phyloP scores from a whole-genome alignment of 2,329 filamentous ascomycete species.

The Penicillium occitanis region DNA sequence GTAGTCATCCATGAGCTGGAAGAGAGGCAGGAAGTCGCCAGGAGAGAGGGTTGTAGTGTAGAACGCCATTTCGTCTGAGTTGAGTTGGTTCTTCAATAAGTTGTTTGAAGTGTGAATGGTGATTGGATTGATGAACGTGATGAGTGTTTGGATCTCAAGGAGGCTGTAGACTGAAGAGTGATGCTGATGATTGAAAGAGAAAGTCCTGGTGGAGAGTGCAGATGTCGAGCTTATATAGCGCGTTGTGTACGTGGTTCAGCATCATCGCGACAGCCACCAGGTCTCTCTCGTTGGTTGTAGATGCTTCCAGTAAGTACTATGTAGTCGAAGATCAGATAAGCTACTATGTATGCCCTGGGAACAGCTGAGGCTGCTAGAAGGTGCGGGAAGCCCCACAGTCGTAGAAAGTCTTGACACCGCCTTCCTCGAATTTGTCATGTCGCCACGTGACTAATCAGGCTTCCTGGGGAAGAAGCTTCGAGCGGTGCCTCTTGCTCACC shows the following conservation, averaged over 20 bases:
- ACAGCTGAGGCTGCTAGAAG: not conserved
- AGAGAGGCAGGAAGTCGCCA: conserved; percentile 42
- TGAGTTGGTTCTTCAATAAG: not conserved
- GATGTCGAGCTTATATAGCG: conserved; percentile 10
- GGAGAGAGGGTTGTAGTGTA: conserved; percentile 34
- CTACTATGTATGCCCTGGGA: not conserved
- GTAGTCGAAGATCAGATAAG: not conserved
- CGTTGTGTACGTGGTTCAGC: not conserved
- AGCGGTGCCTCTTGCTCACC: conserved; percentile 21
- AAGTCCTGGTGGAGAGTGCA: not conserved
- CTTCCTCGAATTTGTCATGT: not conserved
- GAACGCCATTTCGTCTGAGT: conserved; percentile 38
- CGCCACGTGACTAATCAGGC: conserved; percentile 17
- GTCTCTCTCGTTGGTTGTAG: conserved; percentile 2
- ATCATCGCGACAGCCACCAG: not conserved
- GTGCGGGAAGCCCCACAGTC: conserved; percentile 16
- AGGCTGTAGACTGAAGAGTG: not conserved
- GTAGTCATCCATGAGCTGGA: conserved; percentile 46
- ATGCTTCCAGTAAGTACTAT: conserved; percentile 7
- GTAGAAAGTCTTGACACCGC: not conserved
- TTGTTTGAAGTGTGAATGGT: not conserved
- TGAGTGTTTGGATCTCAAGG: not conserved
- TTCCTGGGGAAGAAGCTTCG: not conserved
- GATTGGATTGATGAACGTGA: not conserved
- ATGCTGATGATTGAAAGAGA: conserved; percentile 2